Evolutionary conservation across 2,329 filamentous ascomycete species (phyloP).

Genomic region (Xylaria arbuscula): DNA sequence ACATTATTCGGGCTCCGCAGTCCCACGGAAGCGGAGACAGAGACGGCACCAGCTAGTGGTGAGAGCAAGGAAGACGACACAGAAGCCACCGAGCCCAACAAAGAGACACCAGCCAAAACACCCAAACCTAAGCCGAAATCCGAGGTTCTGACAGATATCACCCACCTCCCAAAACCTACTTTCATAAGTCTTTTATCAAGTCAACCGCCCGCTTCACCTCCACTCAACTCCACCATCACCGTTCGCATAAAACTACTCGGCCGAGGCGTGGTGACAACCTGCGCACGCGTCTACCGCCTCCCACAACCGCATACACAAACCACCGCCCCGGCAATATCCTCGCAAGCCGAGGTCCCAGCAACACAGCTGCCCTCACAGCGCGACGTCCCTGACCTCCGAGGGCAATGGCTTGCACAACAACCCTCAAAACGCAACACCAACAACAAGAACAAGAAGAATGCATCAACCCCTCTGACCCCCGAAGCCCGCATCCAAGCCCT

Average conservation of each 20-base stretch:
- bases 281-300: slow-evolving; percentile 87
- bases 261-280: slow-evolving; percentile 76
- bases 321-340: slow-evolving; percentile 24
- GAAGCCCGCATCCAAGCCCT: slow-evolving; percentile 58
- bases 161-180: slow-evolving; percentile 54
- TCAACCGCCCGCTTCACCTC: slow-evolving; percentile 42
- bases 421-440: slow-evolving; percentile 39
- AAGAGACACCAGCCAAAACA: slow-evolving; percentile 16
- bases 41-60: slow-evolving; percentile 35
- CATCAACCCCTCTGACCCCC: slow-evolving; percentile 33
- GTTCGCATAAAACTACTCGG: slow-evolving; percentile 74
- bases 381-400: slow-evolving; percentile 61
- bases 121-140: slow-evolving; percentile 4
- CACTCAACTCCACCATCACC: slow-evolving; percentile 62
- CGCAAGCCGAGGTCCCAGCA: slow-evolving; percentile 59
- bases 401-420: slow-evolving; percentile 75
- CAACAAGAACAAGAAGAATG: background rate
- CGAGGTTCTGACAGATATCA: slow-evolving; percentile 45
- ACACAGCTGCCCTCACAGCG: slow-evolving; percentile 46
- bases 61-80: slow-evolving; percentile 22
- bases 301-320: slow-evolving; percentile 55
- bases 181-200: slow-evolving; percentile 52
- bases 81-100: slow-evolving; percentile 3
- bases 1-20: slow-evolving; percentile 63
- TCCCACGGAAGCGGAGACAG: slow-evolving; percentile 36